These are phyloP conservation scores for Leishmania arabica DNA, from an alignment of 208 protist genomes.

Conservation along the genomic window DNA sequence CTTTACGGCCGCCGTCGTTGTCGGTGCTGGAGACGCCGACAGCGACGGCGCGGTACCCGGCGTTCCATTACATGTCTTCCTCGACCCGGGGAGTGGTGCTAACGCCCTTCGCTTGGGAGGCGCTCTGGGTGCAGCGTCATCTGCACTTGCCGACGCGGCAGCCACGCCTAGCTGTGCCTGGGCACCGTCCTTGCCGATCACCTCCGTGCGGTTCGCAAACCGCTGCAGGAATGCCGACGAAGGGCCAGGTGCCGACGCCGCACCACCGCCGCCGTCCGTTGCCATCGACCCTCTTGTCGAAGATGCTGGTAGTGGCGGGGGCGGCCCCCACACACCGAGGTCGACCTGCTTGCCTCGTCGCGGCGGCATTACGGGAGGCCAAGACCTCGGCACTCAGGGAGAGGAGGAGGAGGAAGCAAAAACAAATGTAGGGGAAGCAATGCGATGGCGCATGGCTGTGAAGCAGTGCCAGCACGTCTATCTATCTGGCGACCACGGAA, in stretches of 20 bases:
- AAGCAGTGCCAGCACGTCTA: neutral
- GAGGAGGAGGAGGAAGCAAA: neutral
- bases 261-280: neutral
- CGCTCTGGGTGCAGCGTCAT: neutral
- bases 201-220: slow-evolving; percentile 60
- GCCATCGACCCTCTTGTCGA: neutral
- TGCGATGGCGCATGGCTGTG: neutral
- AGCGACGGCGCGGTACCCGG: neutral
- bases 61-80: neutral
- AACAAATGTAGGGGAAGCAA: neutral
- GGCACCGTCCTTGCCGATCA: slow-evolving; percentile 58
- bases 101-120: neutral
- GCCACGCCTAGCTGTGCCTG: slow-evolving; percentile 41
- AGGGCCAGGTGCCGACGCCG: neutral
- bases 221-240: slow-evolving; percentile 56
- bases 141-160: neutral
- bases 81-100: neutral
- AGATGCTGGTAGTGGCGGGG: slow-evolving; percentile 26
- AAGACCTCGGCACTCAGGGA: too few relatives aligned
- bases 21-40: neutral
- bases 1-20: neutral
- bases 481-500: neutral
- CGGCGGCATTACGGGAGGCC: slow-evolving; percentile 13
- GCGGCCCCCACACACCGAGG: slow-evolving; percentile 72
- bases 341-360: slow-evolving; percentile 45